Evolutionary conservation across 345 rosid species (phyloP).

Genomic region (Dipteronia dyeriana): DNA sequence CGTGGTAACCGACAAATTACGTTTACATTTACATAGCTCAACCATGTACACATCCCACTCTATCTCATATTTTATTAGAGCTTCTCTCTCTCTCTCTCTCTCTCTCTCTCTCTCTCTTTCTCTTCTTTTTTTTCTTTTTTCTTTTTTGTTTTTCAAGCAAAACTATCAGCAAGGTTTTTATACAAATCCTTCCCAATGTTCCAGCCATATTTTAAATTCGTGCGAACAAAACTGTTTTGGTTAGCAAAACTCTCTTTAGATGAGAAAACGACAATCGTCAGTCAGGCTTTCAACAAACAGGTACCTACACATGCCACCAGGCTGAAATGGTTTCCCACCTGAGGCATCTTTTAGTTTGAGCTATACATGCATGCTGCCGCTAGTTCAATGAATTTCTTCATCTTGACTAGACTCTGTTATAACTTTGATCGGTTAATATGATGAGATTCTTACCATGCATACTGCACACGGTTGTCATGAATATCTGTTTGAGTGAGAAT

Average conservation of each 20-base stretch:
- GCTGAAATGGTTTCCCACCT: not conserved
- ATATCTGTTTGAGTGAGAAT: constrained; percentile 46
- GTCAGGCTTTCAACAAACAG: not conserved
- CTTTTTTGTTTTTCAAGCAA: not conserved
- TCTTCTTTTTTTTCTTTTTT: not conserved
- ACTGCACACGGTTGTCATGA: constrained; percentile 29
- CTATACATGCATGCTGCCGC: not conserved
- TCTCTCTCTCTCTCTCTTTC: not conserved
- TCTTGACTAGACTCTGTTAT: not conserved
- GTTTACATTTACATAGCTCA: constrained; percentile 11
- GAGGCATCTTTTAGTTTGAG: not conserved
- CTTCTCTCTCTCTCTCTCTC: not conserved
- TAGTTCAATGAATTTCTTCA: constrained; percentile 6
- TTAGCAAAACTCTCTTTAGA: not conserved
- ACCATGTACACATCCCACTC: not conserved
- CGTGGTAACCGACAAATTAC: constrained; percentile 1
- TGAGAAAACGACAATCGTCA: constrained; percentile 9
- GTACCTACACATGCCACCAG: constrained; percentile 10
- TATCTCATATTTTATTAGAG: not conserved
- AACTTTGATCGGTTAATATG: no score
- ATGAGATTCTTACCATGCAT: not conserved
- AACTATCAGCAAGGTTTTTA: not conserved
- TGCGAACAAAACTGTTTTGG: not conserved
- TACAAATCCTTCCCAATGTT: not conserved
- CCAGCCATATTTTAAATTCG: not conserved